Base-by-base conservation (phyloP, 257 asterid genomes). In the Pogostemon cablin region DNA sequence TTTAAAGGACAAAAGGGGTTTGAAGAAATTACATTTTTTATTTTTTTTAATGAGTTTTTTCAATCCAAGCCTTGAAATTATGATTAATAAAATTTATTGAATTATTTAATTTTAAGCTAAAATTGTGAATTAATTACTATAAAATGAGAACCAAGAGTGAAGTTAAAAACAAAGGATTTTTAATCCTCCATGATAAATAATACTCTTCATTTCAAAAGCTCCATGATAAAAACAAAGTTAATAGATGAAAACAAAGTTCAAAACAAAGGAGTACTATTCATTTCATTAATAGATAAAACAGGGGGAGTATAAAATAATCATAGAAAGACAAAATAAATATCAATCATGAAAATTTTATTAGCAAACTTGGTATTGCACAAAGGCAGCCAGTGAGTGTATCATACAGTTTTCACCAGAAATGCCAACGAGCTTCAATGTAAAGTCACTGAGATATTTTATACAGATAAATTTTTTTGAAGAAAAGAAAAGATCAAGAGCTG, bases 361-460 rank as follows among this genome's bases (percentile, higher is more conserved):
- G 32, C 57, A 55, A 50, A 44, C 54, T 59, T 61, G 69, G 41
- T 57, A 32, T 62, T 68, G 52, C 74, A 58, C 55, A 17, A 49
- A 72, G 72, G 75, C 72, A 75, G 59, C 47, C 77, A 65, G 71
- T 64, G 69, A 66, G 55, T 15, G 20, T 48, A 63, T 57, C 17
- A 53, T 62, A 61, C 72, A 69, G 20, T 69, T 76, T 12, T 65
- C 77, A 71, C 73, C 57, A 7, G 55, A 25, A 68, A 70, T 57
- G 68, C 72, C 72, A 25, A 67, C 3, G 20, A 56, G 15, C 58
- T 50, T 71, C 53, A 43, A 52, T 41, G 42, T n/a, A 46, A 66
- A 15, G 40, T 63, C 32, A 17, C 39, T 48, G 62, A 71, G 38
- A 77, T 40, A 68, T 43, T 38, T 25, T 25, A 63, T 5, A 54